These are phyloP conservation scores for Phytophthora hybrid DNA, from an alignment of 352 stramenopile species.

Conservation along the genomic window DNA sequence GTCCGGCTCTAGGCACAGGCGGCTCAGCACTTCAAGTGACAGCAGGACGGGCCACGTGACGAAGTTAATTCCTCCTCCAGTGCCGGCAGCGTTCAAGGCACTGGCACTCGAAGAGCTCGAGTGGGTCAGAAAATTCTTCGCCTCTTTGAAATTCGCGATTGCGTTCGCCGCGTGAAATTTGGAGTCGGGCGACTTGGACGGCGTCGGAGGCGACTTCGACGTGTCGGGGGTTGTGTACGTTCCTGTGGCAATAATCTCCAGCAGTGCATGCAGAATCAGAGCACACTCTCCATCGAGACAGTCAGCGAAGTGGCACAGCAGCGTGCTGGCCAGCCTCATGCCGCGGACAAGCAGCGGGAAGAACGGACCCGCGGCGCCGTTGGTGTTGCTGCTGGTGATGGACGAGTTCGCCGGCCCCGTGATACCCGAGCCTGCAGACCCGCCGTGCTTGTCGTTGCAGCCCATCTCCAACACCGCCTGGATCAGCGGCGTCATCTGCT, in stretches of 20 bases:
- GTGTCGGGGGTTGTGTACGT: constrained; percentile 64
- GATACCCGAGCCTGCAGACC: constrained; percentile 43
- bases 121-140: constrained; percentile 73
- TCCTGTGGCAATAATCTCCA: constrained; percentile 86
- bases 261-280: constrained; percentile 64
- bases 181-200: constrained; percentile 59
- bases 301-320: constrained; percentile 84
- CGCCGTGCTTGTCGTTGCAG: constrained; percentile 58
- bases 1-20: constrained; percentile 66
- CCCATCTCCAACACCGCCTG: constrained; percentile 77
- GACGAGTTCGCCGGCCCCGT: constrained; percentile 41
- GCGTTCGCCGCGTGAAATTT: constrained; percentile 47
- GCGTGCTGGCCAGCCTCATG: constrained; percentile 80
- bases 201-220: constrained; percentile 58
- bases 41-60: constrained; percentile 88
- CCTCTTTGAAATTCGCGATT: constrained; percentile 58
- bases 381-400: constrained; percentile 48
- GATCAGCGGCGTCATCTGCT: constrained; percentile 80
- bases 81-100: constrained; percentile 14
- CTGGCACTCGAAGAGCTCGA: constrained; percentile 40
- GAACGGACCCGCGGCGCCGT: constrained; percentile 47
- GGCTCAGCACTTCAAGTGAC: constrained; percentile 84
- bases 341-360: constrained; percentile 86
- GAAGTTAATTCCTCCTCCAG: constrained; percentile 59
- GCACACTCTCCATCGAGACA: constrained; percentile 68